Conservation (phyloP, 2,329 filamentous ascomycete species). For the Xylaria hypoxylon region DNA sequence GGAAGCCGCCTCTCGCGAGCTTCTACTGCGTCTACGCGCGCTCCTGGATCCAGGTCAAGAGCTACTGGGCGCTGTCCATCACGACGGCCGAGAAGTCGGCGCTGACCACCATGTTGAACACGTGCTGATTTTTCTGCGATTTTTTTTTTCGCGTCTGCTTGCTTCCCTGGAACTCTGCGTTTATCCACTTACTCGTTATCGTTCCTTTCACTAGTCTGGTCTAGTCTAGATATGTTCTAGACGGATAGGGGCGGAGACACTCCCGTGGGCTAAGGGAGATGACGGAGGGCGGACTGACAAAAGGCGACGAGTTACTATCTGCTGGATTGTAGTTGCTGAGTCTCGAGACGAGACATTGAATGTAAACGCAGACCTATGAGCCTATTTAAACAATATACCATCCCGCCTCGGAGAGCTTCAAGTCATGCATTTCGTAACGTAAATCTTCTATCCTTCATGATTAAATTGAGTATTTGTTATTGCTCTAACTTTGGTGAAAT, state of each 20-base stretch:
- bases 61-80: slow-evolving; percentile 74
- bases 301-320: no score
- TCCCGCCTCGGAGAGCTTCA: neutral
- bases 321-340: neutral
- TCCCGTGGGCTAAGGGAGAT: no score
- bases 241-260: no score
- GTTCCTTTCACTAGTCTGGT: no score
- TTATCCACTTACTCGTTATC: no score
- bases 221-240: no score
- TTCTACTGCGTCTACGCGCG: slow-evolving; percentile 84
- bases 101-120: slow-evolving; percentile 71
- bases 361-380: neutral
- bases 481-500: neutral
- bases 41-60: slow-evolving; percentile 84
- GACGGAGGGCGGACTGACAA: no score
- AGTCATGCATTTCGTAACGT: neutral
- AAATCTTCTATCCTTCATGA: neutral
- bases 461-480: neutral
- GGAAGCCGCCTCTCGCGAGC: slow-evolving; percentile 76
- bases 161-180: neutral
- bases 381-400: no score
- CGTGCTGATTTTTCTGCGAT: slow-evolving; percentile 56
- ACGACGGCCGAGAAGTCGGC: slow-evolving; percentile 79
- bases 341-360: neutral
- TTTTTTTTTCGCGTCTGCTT: neutral